Evolutionary conservation across 2,329 filamentous ascomycete genomes (phyloP).

Genomic region (Fusarium concolor): DNA sequence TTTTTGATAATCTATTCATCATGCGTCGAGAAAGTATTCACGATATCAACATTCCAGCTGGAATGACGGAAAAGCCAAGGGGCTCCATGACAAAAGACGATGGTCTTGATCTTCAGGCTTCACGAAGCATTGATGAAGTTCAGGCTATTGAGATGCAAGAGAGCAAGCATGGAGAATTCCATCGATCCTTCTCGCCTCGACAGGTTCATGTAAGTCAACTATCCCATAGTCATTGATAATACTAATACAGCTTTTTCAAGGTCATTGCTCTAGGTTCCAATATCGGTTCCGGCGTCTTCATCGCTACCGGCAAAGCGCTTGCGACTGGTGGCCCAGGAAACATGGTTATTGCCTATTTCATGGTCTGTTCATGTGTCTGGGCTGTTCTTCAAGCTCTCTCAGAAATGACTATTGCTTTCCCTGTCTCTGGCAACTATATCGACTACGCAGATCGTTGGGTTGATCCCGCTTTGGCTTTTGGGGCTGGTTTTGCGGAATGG

Average conservation of each 20-base stretch:
- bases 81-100: conserved; percentile 28
- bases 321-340: conserved; percentile 34
- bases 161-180: conserved; percentile 27
- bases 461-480: conserved; percentile 32
- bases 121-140: conserved; percentile 16
- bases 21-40: conserved; percentile 23
- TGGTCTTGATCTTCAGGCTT: background rate
- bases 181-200: conserved; percentile 31
- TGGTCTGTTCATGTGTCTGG: conserved; percentile 37
- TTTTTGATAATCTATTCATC: background rate
- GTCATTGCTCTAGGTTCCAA: conserved; percentile 36
- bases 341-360: conserved; percentile 33
- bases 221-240: background rate
- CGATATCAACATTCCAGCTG: conserved; percentile 8
- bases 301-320: conserved; percentile 31
- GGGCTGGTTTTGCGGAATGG: conserved; percentile 40
- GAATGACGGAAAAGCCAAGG: conserved; percentile 16
- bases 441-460: conserved; percentile 38
- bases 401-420: conserved; percentile 38
- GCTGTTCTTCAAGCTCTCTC: conserved; percentile 31
- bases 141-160: conserved; percentile 22
- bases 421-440: conserved; percentile 34
- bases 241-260: background rate
- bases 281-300: conserved; percentile 37
- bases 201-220: conserved; percentile 31